Base-by-base conservation (phyloP, 371 early-diverging fungal genomes). In the Blyttiomyces sp. region DNA sequence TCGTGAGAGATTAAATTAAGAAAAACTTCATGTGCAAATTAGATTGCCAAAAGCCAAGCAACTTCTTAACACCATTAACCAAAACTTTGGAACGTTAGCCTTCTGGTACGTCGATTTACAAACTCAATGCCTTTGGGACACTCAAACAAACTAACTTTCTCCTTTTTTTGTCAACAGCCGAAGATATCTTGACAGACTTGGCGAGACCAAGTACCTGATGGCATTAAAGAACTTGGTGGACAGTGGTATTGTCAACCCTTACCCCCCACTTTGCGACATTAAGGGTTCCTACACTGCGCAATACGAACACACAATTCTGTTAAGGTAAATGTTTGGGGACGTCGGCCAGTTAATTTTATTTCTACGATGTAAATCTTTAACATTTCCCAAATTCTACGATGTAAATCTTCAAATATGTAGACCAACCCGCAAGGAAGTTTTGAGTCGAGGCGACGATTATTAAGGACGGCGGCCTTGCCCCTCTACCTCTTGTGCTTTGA, bases 241-340 rank as follows among this genome's bases (percentile, higher is more conserved):
- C 54, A 74, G 78, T 33, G 95, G 93, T 23, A 81, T 92, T 43
- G 88, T 99, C 17, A 85, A 79, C 30, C 85, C 88, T 3, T 96
- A 98, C 75, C 99, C 99, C 49, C 99, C 99, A 44, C 80, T 99
- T 34, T 79, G 81, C 45, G 99, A 99, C 73, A 78, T 84, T 49
- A 82, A 84, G 72, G 98, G 98, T 7, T 88, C 87, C 50, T 94
- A 87, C 72, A 98, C 99, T 23, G 97, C 99, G 3, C 99, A 99
- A 80, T 97, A 86, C 66, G 99, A 99, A 50, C 99, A 99, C 73
- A 98, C 99, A 2, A 75, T 97, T 26, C 71, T 95, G 28, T 75
- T 98, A 39, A 81, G 90, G 62, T 48, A 35, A 35, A 28, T 33
- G 7, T 59, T 19, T 53, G 52, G 7, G 26, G 17, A 13, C 42